Evolutionary conservation across 768 basidiomycete genomes (phyloP), one percentile per base, ranked within the genome.

Genomic region (Cystobasidium onofrii): DNA sequence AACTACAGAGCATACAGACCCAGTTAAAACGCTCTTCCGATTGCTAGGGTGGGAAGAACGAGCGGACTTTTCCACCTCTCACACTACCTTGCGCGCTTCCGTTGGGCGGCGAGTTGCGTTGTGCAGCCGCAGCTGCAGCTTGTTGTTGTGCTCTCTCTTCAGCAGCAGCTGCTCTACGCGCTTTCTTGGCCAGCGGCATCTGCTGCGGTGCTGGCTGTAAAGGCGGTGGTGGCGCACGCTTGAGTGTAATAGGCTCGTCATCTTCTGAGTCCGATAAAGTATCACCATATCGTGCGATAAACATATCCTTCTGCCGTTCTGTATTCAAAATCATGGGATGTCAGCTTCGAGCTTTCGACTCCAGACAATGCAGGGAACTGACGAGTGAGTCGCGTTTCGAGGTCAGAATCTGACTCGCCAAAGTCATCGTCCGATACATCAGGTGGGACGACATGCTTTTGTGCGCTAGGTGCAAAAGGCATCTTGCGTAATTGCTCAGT

Each of bases 391-490:
- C 80, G 78, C 0, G 78, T 77, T 67, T 84, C 83, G 18, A 83
- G 73, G 43, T 81, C 81, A n/a, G 77, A 77, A 71, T 82, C 81
- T 18, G 76, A 77, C 29, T 81, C 81, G 33, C 77, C 79, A 65
- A 80, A 81, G 67, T 82, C 82, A 44, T 81, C 81, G 20, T 80
- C 81, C 6, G 95, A 76, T 39, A 86, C 87, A 76, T 90, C 87
- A 50, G 85, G 81, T 0, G 93, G 92, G 0, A 91, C 89, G 62
- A 89, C 87, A 27, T 93, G 91, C 84, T 95, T 86, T 55, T 86
- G 88, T 0, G 91, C 91, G 4, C 91, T 91, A 0, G 96, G 96
- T 0, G 90, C 91, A 70, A 86, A 85, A 1, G 85, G 85, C 54
- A 90, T 80, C 75, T 86, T 84, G 25, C 85, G 82, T 1, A 90